phyloP scores from a whole-genome alignment of 768 basidiomycete genomes.

The Hericium erinaceus region DNA sequence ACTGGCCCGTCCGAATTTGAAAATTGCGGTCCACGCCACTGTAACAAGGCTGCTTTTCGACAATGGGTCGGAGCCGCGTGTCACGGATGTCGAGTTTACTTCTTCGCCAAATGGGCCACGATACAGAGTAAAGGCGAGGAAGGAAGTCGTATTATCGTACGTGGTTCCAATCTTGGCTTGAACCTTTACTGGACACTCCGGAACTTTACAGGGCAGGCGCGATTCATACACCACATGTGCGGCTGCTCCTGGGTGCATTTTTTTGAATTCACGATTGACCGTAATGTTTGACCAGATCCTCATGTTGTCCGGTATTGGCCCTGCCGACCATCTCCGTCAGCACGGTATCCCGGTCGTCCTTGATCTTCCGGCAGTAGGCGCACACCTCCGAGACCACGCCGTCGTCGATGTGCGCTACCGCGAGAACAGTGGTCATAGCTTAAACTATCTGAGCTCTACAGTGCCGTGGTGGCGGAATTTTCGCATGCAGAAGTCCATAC shows the following conservation, averaged over 20 bases:
- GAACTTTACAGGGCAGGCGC: constrained; percentile 40
- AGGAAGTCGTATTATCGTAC: constrained; percentile 56
- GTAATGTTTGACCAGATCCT: constrained; percentile 34
- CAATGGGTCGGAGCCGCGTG: constrained; percentile 29
- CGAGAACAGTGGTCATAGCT: constrained; percentile 37
- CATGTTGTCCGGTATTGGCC: constrained; percentile 72
- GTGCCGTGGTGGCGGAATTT: background rate
- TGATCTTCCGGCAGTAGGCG: constrained; percentile 68
- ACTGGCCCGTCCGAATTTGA: constrained; percentile 55
- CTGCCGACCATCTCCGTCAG: constrained; percentile 42
- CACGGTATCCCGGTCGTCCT: constrained; percentile 46
- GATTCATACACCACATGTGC: constrained; percentile 50
- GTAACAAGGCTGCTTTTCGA: constrained; percentile 50
- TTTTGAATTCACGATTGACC: background rate
- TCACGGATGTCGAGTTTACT: constrained; percentile 55
- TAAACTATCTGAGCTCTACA: constrained; percentile 26
- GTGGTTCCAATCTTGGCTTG: constrained; percentile 14
- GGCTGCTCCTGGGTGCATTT: constrained; percentile 5
- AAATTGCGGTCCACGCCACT: constrained; percentile 44
- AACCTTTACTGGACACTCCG: background rate
- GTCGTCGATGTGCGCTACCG: constrained; percentile 42
- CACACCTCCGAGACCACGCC: constrained; percentile 66
- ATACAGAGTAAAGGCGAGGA: constrained; percentile 39
- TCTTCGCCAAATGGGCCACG: constrained; percentile 23
- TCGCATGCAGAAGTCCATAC: constrained; percentile 1